Base-by-base conservation (phyloP, 371 early-diverging fungal genomes). In the Vairimorpha necatrix region DNA sequence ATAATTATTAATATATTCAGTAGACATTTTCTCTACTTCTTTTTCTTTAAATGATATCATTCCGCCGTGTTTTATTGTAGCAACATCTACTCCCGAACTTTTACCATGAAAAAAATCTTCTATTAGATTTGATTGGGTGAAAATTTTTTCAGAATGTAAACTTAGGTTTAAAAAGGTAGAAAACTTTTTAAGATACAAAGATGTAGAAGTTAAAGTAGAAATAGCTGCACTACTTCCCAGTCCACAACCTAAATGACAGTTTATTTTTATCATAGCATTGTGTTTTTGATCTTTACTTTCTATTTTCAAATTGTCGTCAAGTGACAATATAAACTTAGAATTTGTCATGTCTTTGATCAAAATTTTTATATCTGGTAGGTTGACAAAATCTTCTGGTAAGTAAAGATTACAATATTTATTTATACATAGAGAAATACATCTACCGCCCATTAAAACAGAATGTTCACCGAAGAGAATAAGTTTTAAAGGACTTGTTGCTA, bases 401-500 rank as follows among this genome's bases (percentile, higher is more conserved):
- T 54, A 13, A 2, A 42, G 32, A 22, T 53, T 22, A 48, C 54
- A 33, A 50, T 66, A 58, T 42, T 46, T 67, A 9, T 72, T 68
- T 58, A 77, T 65, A n/a, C 66, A 47, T 38, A 69, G 13, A 16
- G 72, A 38, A 1, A 77, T 33, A 69, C 77, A 77, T 50, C 48
- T 58, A n/a, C 33, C 48, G 18, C 77, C 77, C 0, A 63, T 34
- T 26, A 77, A 46, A 4, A 77, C 77, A n/a, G 61, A 16, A 66
- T 77, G 67, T 53, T 77, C 77, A 36, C 77, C 77, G 61, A 77
- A 77, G 24, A 77, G 36, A 67, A 77, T 77, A 28, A 77, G 26
- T 62, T 77, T 77, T 20, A 71, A 36, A 20, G 71, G 71, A 60
- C 61, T 53, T 56, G 36, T 69, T 26, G 60, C 34, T 28, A 33